Base-by-base conservation (phyloP, 164 flowering plant species). In the Sedum album region DNA sequence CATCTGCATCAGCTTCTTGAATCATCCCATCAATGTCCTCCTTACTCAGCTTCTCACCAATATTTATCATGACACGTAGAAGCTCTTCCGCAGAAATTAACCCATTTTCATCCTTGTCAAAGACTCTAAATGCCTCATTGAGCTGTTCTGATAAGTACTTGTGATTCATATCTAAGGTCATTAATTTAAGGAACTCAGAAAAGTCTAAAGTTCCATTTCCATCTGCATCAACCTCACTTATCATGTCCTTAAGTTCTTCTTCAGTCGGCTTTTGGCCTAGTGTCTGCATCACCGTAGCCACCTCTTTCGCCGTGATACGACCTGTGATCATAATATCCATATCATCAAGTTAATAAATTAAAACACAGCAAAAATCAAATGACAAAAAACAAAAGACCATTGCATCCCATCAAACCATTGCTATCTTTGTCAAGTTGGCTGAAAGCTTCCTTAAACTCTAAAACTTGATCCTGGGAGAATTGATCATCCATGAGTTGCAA, bases 1-100 rank as follows among this genome's bases (percentile, higher is more conserved):
- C 89, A 72, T 88, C 94, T 31, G 86, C 89, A 75, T 88, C 94
- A 51, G 94, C 91, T 70, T 88, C 94, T 25, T 87, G 75, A n/a
- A 88, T 88, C 94, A 88, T 88, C 81, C 84, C 88, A 65, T 88
- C 91, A 10, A 86, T 91, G 66, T 88, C 94, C 46, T 84, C 94
- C 61, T 86, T 91, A 13, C 87, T 88, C 60, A 88, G 88, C 79
- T 84, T 88, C 85, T 88, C 91, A 5, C 94, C 91, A 0, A 88
- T 77, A 78, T 85, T 85, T 25, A 89, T 85, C 91, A 88, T 86
- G 35, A 88, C 91, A 36, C 86, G 94, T 65, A 90, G 93, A 28
- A 88, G 82, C 81, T 88, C 94, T 25, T 89, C 94, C 30, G 91
- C 89, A 67, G 89, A 88, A 44, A 44, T 44, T 17, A 15, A 44